Evolutionary conservation across 352 stramenopile species (phyloP), one percentile per base, ranked within the genome.

Genomic region (Pythium aristosporum): DNA sequence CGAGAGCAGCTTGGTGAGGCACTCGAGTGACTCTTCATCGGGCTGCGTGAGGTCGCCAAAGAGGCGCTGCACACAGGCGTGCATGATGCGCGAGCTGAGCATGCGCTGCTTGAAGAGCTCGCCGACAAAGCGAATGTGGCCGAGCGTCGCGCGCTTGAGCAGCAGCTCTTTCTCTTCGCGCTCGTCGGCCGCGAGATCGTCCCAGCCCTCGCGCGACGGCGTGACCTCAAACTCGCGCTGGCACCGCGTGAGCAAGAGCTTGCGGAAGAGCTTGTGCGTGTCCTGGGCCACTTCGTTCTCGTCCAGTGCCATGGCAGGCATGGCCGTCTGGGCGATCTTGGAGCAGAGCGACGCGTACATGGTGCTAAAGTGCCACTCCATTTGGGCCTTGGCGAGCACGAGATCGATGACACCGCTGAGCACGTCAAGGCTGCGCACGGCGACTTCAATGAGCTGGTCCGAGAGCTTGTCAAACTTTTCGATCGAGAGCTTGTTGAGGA

Each of bases 401-500:
- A 98, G 87, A 28, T 92, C 78, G 60, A 98, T 97, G 41, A 96
- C 91, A 37, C 83, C 89, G 53, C 84, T 85, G 15, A 98, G 68
- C 18, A 96, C 82, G 18, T 91, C 84, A 10, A 90, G 62, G 36
- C 79, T 80, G 16, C 79, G 85, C 62, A 98, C 94, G 6, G 89
- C 92, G 42, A 97, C 91, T 12, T 90, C 74, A 64, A 98, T 92
- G 36, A 98, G 89, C 47, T 92, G 79, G 46, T 92, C 79, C 21
- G 90, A 98, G 30, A 99, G 77, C 67, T 97, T 97, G 58, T 98
- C 92, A 55, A 99, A 98, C 63, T 98, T 98, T 47, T 98, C 97
- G 36, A 98, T 88, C 47, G 92, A 98, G 44, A 99, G 80, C 79
- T 99, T 98, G 86, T 99, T 99, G 20, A 99, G 73, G 56, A 99